Evolutionary conservation across 1,284 basidiomycete genomes (phyloP), one percentile per base, ranked within the genome.

Genomic region (Anthracocystis panici-leucophaei): DNA sequence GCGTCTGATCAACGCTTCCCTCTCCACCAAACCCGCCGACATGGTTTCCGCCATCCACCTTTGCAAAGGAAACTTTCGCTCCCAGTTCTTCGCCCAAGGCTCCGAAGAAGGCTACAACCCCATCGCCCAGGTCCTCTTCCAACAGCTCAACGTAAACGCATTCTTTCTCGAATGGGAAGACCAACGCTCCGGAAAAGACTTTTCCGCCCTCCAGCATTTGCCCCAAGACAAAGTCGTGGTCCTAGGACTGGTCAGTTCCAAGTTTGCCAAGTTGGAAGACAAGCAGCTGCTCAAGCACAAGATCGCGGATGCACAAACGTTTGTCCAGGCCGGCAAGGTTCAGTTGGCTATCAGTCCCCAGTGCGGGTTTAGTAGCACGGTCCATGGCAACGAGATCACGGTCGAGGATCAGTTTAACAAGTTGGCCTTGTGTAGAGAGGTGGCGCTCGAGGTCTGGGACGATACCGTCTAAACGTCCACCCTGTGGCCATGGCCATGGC

Each of bases 91-190:
- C 56, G 78, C 79, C 27, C 63, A 74, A 85, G 88, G 89, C 60
- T 90, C 88, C 27, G 90, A 92, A 82, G 91, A 92, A 6, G 89
- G 90, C 0, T 94, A 93, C 82, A 90, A 89, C 82, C 88, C 88
- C 41, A 93, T 94, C 80, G 91, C 92, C 12, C 84, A 87, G 23
- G 59, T 70, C 9, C 52, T 93, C n/a, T 92, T 92, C 88, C 89
- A 89, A 75, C 86, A 89, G 56, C 87, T 93, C 64, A 89, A 92
- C 80, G 91, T 92, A n/a, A 90, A 92, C 79, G 88, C 88, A 50
- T 92, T 91, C 84, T 93, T 92, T 74, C 82, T 87, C 56, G 92
- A 93, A 86, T 93, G 92, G 84, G 92, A 94, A 82, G 91, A 91
- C 18, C 88, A 89, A 60, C 89, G 92, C 0, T 91, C 91, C 50